phyloP scores from a whole-genome alignment of 2,329 filamentous ascomycete species.

The Chrysoporthe puriensis region DNA sequence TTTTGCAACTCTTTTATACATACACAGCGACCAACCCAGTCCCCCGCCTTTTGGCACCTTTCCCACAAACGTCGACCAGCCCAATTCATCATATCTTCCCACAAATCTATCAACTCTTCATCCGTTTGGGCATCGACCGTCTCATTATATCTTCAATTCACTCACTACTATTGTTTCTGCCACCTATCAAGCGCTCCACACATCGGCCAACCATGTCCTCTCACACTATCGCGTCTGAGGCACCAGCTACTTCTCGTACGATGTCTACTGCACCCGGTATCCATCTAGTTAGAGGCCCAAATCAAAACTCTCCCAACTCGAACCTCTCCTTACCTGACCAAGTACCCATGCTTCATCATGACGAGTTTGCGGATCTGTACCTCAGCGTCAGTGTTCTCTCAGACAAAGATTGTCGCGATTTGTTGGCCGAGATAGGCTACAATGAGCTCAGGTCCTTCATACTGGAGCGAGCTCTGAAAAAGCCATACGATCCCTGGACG shows the following conservation, averaged over 20 bases:
- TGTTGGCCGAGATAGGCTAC: neutral
- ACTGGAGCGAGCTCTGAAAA: neutral
- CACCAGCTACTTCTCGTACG: neutral
- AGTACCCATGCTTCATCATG: neutral
- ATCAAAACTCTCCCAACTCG: neutral
- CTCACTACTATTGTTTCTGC: no score
- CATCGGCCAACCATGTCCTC: no score
- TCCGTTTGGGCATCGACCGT: no score
- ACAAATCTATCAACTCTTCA: no score
- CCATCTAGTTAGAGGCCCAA: neutral
- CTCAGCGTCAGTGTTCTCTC: neutral
- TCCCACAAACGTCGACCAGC: no score
- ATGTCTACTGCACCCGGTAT: neutral
- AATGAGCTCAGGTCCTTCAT: neutral
- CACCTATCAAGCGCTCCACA: no score
- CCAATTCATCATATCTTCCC: no score
- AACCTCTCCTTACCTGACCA: neutral
- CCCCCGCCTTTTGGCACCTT: no score
- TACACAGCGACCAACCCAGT: no score
- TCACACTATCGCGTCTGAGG: no score
- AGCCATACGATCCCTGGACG: neutral
- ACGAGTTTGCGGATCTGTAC: neutral
- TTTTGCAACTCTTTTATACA: no score
- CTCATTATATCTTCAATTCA: no score
- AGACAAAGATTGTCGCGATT: neutral